phyloP scores from a whole-genome alignment of 2,329 filamentous ascomycete genomes.

The Ophiostoma ulmi region DNA sequence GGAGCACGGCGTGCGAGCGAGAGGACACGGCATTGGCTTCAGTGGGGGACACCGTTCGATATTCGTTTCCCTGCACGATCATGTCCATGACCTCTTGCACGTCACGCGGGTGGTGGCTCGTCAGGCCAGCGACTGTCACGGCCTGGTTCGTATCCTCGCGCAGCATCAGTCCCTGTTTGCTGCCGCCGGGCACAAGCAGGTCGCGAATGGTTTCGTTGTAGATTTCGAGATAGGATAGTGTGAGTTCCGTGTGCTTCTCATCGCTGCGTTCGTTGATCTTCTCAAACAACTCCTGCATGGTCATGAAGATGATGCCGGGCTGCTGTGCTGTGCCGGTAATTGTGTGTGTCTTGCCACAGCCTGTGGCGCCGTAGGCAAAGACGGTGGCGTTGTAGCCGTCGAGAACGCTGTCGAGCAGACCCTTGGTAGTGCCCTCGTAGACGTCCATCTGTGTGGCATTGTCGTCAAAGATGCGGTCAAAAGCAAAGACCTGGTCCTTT shows the following conservation, averaged over 20 bases:
- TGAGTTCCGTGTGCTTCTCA: slow-evolving; percentile 84
- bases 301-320: slow-evolving; percentile 96
- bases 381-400: slow-evolving; percentile 99
- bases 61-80: slow-evolving; percentile 91
- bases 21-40: slow-evolving; percentile 97
- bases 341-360: slow-evolving; percentile 97
- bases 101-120: slow-evolving; percentile 83
- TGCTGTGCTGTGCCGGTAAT: slow-evolving; percentile 89
- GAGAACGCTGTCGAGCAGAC: slow-evolving; percentile 86
- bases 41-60: slow-evolving; percentile 91
- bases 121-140: slow-evolving; percentile 84
- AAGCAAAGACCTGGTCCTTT: slow-evolving; percentile 96
- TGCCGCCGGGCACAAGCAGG: slow-evolving; percentile 76
- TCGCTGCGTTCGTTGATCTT: slow-evolving; percentile 80
- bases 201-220: slow-evolving; percentile 99
- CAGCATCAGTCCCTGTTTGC: slow-evolving; percentile 80
- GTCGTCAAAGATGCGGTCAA: slow-evolving; percentile 95
- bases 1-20: slow-evolving; percentile 90
- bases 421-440: slow-evolving; percentile 87
- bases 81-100: slow-evolving; percentile 99
- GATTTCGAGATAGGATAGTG: slow-evolving; percentile 93
- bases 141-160: slow-evolving; percentile 91
- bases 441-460: slow-evolving; percentile 88
- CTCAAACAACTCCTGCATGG: slow-evolving; percentile 98
- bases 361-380: slow-evolving; percentile 95